A percentile compares a stretch with the other conserved stretches of the same genome.
These are phyloP conservation scores for Arbutus unedo DNA, from an alignment of 148 eudicot genomes.

Conservation along the genomic window DNA sequence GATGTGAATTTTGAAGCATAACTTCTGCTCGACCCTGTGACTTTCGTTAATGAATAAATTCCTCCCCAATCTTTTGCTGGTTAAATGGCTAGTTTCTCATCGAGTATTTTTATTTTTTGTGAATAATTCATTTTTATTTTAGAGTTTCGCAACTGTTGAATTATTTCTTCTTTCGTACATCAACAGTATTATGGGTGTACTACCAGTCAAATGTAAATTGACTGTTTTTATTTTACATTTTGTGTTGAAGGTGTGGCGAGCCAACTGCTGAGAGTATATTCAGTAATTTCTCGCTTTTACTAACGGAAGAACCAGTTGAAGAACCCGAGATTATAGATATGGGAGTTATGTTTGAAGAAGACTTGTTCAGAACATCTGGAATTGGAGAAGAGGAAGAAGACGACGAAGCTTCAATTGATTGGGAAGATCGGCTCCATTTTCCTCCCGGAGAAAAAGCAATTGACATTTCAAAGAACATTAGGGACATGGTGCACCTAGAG, in stretches of 20 bases:
- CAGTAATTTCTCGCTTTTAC: constrained; percentile 65
- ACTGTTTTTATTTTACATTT: constrained; percentile 6
- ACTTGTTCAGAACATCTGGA: constrained; percentile 21
- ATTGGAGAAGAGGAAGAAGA: constrained; percentile 34
- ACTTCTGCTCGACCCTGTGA: neutral
- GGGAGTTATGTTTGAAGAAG: constrained; percentile 61
- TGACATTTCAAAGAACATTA: constrained; percentile 82
- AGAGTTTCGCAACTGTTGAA: neutral
- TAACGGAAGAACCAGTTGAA: constrained; percentile 71
- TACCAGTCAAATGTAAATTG: neutral
- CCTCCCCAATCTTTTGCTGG: too few relatives aligned
- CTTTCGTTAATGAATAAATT: too few relatives aligned
- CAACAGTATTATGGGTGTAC: neutral
- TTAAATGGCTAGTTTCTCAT: neutral
- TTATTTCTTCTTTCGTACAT: neutral
- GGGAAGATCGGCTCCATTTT: constrained; percentile 77
- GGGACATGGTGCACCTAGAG: constrained; percentile 87
- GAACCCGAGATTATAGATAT: constrained; percentile 59
- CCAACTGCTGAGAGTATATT: constrained; percentile 65
- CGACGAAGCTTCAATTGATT: constrained; percentile 51
- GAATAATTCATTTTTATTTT: neutral
- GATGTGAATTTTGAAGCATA: neutral
- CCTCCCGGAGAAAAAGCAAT: constrained; percentile 58
- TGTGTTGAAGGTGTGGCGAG: constrained; percentile 63
- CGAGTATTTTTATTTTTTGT: neutral